Evolutionary conservation across 2,329 filamentous ascomycete species (phyloP).

Genomic region (Metarhizium anisopliae): DNA sequence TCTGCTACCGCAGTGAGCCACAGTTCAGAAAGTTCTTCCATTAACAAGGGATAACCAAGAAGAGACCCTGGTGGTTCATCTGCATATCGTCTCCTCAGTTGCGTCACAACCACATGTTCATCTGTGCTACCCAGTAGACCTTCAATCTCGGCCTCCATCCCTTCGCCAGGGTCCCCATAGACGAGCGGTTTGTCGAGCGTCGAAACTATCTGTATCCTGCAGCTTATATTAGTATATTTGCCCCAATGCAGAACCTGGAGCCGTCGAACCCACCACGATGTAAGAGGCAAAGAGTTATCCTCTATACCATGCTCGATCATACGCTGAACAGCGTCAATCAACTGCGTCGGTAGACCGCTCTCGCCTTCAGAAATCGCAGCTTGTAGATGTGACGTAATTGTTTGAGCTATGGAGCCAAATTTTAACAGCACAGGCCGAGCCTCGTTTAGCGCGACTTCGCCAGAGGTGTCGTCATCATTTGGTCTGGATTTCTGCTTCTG

Average conservation of each 20-base stretch:
- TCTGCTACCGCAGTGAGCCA: conserved; percentile 22
- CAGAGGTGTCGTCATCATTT: neutral
- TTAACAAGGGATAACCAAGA: conserved; percentile 18
- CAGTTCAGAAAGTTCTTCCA: conserved; percentile 18
- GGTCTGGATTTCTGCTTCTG: neutral
- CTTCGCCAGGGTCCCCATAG: conserved; percentile 10
- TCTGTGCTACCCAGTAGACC: conserved; percentile 18
- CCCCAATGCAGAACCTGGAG: neutral
- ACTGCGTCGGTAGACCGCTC: conserved; percentile 16
- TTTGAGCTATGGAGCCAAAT: conserved; percentile 13
- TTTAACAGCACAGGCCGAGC: conserved; percentile 12
- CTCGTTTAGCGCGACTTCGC: neutral
- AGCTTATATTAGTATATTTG: conserved; percentile 4
- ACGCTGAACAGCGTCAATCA: conserved; percentile 18
- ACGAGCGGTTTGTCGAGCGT: neutral
- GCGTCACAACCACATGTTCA: conserved; percentile 19
- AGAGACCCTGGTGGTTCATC: conserved; percentile 16
- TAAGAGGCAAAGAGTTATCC: conserved; percentile 18
- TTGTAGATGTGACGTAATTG: conserved; percentile 13
- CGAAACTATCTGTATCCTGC: conserved; percentile 18
- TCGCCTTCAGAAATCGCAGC: conserved; percentile 8
- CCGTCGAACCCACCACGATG: conserved; percentile 23
- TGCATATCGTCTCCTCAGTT: conserved; percentile 16
- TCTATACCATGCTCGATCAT: conserved; percentile 16
- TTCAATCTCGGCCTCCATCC: conserved; percentile 19